Evolutionary conservation across 2,329 filamentous ascomycete species (phyloP).

Genomic region (Macrophomina phaseolina): DNA sequence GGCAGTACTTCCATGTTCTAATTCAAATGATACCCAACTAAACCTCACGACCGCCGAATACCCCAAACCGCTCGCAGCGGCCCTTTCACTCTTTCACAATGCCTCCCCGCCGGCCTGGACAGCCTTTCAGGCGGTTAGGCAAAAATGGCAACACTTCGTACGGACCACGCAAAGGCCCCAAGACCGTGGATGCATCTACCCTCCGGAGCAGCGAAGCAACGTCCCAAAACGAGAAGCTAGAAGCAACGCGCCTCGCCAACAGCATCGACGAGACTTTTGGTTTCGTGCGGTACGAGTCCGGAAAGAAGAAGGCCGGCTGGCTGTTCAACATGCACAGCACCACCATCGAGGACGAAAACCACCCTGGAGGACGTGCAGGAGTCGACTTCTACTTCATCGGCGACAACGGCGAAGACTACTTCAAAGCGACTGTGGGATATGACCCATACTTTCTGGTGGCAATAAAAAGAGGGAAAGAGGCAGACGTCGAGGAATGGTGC

Average conservation of each 20-base stretch:
- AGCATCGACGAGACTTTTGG: constrained; percentile 95
- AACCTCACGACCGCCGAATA: background rate
- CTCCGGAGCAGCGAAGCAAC: constrained; percentile 80
- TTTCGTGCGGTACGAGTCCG: constrained; percentile 89
- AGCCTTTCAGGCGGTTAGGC: constrained; percentile 51
- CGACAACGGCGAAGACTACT: constrained; percentile 76
- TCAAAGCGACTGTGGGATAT: constrained; percentile 96
- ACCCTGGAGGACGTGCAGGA: constrained; percentile 82
- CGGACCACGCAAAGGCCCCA: constrained; percentile 63
- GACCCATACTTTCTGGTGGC: constrained; percentile 96
- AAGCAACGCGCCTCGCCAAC: constrained; percentile 81
- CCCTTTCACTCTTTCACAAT: constrained; percentile 37
- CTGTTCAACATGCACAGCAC: constrained; percentile 95
- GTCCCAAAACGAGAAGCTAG: constrained; percentile 89
- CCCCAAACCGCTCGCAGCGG: constrained; percentile 15
- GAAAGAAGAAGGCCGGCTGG: constrained; percentile 86
- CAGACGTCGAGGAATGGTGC: constrained; percentile 95
- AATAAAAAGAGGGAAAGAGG: constrained; percentile 83
- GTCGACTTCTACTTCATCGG: constrained; percentile 95
- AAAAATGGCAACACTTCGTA: constrained; percentile 49
- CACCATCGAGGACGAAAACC: constrained; percentile 80
- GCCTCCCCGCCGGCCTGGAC: constrained; percentile 51
- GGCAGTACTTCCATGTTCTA: background rate
- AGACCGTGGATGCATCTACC: constrained; percentile 79
- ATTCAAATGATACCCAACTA: constrained; percentile 41